phyloP scores from a whole-genome alignment of 108 stramenopile genomes.

The Cyclotella cryptica region DNA sequence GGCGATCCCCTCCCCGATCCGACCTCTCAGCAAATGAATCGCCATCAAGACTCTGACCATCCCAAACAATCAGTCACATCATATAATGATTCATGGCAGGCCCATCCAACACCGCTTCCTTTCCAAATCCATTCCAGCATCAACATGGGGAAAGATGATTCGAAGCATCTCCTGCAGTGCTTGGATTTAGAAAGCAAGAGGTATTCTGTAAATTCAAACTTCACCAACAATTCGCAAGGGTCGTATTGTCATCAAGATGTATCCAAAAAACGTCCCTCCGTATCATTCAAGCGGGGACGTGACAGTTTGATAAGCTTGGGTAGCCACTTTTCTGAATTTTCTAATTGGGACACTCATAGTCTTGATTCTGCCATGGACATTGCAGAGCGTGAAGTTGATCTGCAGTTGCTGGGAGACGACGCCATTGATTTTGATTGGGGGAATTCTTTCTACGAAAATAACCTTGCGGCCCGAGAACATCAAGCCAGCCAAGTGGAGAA shows the following conservation, averaged over 20 bases:
- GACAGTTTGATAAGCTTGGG: constrained; percentile 28
- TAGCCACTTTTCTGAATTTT: constrained; percentile 39
- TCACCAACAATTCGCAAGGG: not conserved
- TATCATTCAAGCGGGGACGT: constrained; percentile 15
- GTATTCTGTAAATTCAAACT: not conserved
- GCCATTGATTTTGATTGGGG: constrained; percentile 12
- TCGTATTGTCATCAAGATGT: not conserved
- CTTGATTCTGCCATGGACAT: constrained; percentile 53
- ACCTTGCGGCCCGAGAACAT: not conserved
- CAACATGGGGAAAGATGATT: constrained; percentile 14
- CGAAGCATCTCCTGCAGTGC: not conserved
- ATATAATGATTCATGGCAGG: constrained; percentile 37
- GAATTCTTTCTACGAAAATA: constrained; percentile 9
- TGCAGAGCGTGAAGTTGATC: constrained; percentile 45
- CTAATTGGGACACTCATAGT: constrained; percentile 37
- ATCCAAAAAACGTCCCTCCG: not conserved
- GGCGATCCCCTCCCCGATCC: not conserved
- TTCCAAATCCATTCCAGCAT: constrained; percentile 8
- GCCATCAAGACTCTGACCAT: not conserved
- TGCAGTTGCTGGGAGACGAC: constrained; percentile 39
- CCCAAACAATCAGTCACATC: not conserved
- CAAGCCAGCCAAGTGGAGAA: not conserved
- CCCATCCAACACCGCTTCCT: constrained; percentile 31
- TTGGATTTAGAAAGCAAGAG: not conserved
- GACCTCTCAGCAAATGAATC: not conserved